These are phyloP conservation scores for Knufia fluminis DNA, from an alignment of 2,329 filamentous ascomycete genomes.

Conservation along the genomic window DNA sequence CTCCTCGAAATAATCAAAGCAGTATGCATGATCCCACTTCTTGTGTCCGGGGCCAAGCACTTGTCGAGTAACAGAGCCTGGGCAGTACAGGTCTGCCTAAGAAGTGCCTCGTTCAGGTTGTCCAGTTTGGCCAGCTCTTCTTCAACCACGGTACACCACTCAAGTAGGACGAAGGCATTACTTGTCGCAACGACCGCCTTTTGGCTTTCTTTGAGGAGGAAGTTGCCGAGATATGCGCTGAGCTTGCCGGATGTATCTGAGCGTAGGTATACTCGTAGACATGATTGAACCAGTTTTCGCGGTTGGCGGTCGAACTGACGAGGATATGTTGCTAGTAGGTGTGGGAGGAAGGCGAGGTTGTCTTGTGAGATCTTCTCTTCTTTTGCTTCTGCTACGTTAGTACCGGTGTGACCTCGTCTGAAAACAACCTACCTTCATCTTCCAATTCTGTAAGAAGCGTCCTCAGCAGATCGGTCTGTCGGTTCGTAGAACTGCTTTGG, in stretches of 20 bases:
- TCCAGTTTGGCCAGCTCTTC: slow-evolving; percentile 56
- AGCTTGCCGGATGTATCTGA: slow-evolving; percentile 4
- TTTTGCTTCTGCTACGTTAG: slow-evolving; percentile 9
- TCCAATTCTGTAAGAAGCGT: slow-evolving; percentile 6
- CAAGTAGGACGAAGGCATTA: slow-evolving; percentile 78
- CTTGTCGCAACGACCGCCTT: slow-evolving; percentile 69
- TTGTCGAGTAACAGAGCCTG: slow-evolving; percentile 68
- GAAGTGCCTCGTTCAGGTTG: slow-evolving; percentile 47
- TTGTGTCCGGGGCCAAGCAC: slow-evolving; percentile 59
- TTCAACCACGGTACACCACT: slow-evolving; percentile 78
- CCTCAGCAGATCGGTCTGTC: slow-evolving; percentile 6
- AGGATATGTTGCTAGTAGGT: slow-evolving; percentile 79
- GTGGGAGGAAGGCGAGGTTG: slow-evolving; percentile 50
- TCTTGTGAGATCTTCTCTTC: slow-evolving; percentile 26
- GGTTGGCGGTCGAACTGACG: slow-evolving; percentile 81
- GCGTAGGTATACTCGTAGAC: slow-evolving; percentile 57
- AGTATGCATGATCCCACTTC: slow-evolving; percentile 58
- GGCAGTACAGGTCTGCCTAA: slow-evolving; percentile 55
- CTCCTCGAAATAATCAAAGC: slow-evolving; percentile 70
- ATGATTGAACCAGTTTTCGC: slow-evolving; percentile 71
- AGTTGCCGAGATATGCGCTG: slow-evolving; percentile 44
- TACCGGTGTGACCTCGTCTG: background rate
- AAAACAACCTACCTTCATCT: slow-evolving; percentile 6
- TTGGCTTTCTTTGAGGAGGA: slow-evolving; percentile 61
- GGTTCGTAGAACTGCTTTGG: slow-evolving; percentile 7